phyloP scores from a whole-genome alignment of 768 basidiomycete genomes.

The Termitomyces sp. region DNA sequence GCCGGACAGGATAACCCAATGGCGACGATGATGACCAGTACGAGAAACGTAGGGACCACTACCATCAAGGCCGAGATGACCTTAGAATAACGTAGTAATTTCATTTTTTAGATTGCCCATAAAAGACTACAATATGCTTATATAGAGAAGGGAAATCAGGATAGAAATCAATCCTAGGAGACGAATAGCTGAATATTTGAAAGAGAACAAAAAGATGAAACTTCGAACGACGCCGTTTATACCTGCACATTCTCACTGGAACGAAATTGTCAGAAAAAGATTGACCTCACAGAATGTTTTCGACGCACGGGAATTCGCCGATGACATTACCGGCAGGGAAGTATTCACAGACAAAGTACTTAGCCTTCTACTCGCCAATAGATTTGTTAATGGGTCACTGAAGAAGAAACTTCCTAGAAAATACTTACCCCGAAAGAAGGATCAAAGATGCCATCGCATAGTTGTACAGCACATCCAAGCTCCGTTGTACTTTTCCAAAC shows the following conservation, averaged over 20 bases:
- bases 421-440: constrained; percentile 50
- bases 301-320: constrained; percentile 56
- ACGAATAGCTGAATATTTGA: constrained; percentile 3
- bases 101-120: no score
- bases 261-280: background rate
- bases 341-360: constrained; percentile 72
- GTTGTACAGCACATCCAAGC: constrained; percentile 59
- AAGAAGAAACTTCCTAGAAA: background rate
- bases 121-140: background rate
- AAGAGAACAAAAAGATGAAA: constrained; percentile 8
- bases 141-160: background rate
- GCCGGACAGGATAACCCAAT: constrained; percentile 60
- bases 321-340: constrained; percentile 60
- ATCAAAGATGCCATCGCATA: constrained; percentile 60
- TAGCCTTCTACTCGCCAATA: constrained; percentile 38
- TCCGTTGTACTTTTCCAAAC: constrained; percentile 70
- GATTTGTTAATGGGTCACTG: constrained; percentile 3
- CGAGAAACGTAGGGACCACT: constrained; percentile 30
- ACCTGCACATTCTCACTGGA: constrained; percentile 44
- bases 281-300: background rate
- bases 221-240: constrained; percentile 15
- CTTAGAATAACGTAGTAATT: no score
- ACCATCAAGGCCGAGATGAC: no score
- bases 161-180: constrained; percentile 10
- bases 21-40: constrained; percentile 47